These are phyloP conservation scores for Rhizophagus clarus DNA, from an alignment of 192 early-diverging fungal species.

Conservation along the genomic window DNA sequence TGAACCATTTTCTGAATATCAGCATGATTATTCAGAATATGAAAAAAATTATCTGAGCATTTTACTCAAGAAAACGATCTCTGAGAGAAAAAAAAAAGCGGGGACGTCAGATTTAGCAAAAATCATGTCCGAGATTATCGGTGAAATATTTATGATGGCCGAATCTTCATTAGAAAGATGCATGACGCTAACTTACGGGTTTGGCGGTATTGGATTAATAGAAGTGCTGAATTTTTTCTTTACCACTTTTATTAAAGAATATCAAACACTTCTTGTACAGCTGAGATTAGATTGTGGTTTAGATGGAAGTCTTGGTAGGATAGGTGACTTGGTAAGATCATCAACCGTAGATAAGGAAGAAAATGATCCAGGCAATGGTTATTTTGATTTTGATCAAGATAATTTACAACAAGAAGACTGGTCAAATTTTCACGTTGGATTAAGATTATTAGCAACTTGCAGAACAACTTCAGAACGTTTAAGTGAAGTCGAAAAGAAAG, in stretches of 20 bases:
- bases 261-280: constrained; percentile 42
- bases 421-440: constrained; percentile 66
- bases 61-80: constrained; percentile 35
- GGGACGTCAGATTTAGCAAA: constrained; percentile 46
- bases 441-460: constrained; percentile 61
- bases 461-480: constrained; percentile 45
- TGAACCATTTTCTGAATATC: constrained; percentile 66
- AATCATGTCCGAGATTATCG: constrained; percentile 52
- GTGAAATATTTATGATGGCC: constrained; percentile 44
- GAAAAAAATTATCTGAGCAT: constrained; percentile 54
- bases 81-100: constrained; percentile 27
- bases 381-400: constrained; percentile 50
- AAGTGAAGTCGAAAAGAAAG: constrained; percentile 44
- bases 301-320: constrained; percentile 30
- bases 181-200: constrained; percentile 63
- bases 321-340: neutral
- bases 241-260: constrained; percentile 45
- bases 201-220: constrained; percentile 55
- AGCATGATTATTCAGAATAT: constrained; percentile 59
- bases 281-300: constrained; percentile 46
- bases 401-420: constrained; percentile 57
- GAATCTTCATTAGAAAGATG: constrained; percentile 55
- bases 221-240: constrained; percentile 58
- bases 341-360: constrained; percentile 17
- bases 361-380: constrained; percentile 40